A percentile compares a stretch with the other conserved stretches of the same genome.
These are phyloP conservation scores for Sclerotinia glacialis DNA, from an alignment of 2,329 filamentous ascomycete genomes.

Conservation along the genomic window DNA sequence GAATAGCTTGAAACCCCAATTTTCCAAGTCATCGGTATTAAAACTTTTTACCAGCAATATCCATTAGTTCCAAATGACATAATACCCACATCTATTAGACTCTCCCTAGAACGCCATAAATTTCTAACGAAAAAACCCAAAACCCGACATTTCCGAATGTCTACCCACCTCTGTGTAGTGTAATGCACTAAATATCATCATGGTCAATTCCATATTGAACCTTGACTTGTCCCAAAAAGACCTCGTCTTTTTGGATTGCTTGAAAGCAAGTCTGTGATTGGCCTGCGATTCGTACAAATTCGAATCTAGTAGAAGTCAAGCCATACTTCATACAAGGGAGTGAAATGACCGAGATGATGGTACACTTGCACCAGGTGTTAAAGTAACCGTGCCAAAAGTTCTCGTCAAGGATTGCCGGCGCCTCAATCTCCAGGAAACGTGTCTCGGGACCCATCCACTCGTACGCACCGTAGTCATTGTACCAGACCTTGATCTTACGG, in stretches of 20 bases:
- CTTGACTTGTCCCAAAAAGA: background rate
- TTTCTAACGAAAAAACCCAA: too few species aligned
- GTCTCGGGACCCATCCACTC: conserved; percentile 14
- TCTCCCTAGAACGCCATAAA: background rate
- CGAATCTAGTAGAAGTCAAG: background rate
- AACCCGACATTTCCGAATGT: background rate
- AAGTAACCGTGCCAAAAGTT: conserved; percentile 10
- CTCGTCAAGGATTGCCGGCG: background rate
- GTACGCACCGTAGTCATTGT: conserved; percentile 17
- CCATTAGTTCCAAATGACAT: background rate
- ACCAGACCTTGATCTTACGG: conserved; percentile 14
- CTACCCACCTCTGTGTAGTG: too few species aligned
- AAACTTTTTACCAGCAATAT: background rate
- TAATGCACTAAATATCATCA: background rate
- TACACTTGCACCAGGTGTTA: conserved; percentile 8
- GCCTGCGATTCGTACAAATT: background rate
- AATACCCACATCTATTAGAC: background rate
- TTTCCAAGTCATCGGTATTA: background rate
- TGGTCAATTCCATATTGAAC: background rate
- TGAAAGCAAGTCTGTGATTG: conserved; percentile 10
- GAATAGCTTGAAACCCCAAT: background rate
- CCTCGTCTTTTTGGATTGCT: conserved; percentile 5
- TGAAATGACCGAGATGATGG: background rate
- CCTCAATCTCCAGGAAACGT: conserved; percentile 15
- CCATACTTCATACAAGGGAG: background rate